phyloP scores from a whole-genome alignment of 768 basidiomycete species.

The Naganishia antarctica region DNA sequence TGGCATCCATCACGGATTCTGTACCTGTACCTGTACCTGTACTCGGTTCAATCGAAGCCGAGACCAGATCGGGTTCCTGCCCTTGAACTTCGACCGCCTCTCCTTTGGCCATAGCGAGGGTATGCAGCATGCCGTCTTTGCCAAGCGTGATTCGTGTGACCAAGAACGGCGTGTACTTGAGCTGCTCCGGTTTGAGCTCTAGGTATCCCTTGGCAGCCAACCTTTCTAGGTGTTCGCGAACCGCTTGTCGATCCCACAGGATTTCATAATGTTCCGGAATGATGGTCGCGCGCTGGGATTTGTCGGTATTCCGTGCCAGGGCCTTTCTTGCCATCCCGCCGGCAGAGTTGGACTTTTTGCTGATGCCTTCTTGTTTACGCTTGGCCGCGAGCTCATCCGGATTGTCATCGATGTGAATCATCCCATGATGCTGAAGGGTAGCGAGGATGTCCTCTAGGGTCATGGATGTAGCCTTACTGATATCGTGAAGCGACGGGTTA shows the following conservation, averaged over 20 bases:
- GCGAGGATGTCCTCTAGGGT: slow-evolving; percentile 79
- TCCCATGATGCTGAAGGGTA: slow-evolving; percentile 65
- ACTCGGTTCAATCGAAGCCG: not conserved
- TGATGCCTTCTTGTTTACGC: slow-evolving; percentile 10
- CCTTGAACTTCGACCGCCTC: slow-evolving; percentile 25
- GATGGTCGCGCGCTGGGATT: slow-evolving; percentile 20
- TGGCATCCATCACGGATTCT: not conserved
- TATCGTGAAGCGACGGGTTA: slow-evolving; percentile 54
- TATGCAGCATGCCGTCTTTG: slow-evolving; percentile 22
- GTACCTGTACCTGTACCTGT: not conserved
- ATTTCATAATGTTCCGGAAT: slow-evolving; percentile 71
- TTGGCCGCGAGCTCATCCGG: slow-evolving; percentile 20
- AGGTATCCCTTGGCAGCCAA: slow-evolving; percentile 78
- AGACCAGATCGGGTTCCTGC: slow-evolving; percentile 13
- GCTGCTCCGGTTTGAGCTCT: slow-evolving; percentile 65
- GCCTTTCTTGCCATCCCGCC: slow-evolving; percentile 35
- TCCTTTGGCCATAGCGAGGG: slow-evolving; percentile 19
- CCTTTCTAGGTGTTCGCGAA: slow-evolving; percentile 61
- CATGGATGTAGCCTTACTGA: slow-evolving; percentile 80
- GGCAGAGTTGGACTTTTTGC: not conserved
- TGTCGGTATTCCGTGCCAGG: slow-evolving; percentile 42
- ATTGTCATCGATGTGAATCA: slow-evolving; percentile 56
- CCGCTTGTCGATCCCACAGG: slow-evolving; percentile 63
- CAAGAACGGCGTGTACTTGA: slow-evolving; percentile 94
- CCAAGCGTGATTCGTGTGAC: slow-evolving; percentile 51